Evolutionary conservation across 225 moss, liverwort and hornwort species (phyloP).

Genomic region (Sphagnum contortum): DNA sequence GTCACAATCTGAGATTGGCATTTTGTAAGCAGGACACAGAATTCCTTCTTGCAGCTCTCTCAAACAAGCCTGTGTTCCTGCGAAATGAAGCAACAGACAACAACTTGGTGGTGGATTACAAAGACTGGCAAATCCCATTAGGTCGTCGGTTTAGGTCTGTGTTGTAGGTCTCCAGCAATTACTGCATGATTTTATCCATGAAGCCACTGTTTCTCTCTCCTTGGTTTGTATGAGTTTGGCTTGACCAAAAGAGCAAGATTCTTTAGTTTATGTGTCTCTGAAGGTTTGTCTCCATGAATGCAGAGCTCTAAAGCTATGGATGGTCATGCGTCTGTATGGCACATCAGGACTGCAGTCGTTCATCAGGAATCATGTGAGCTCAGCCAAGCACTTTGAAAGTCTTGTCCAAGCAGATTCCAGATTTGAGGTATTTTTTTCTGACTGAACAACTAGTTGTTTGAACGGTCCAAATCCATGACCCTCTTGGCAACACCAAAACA

Average conservation of each 20-base stretch:
- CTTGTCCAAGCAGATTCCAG: conserved; percentile 35
- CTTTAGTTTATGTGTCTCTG: too few relatives aligned
- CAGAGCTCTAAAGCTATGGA: conserved; percentile 77
- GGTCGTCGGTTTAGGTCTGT: conserved; percentile 69
- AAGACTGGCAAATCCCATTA: conserved; percentile 77
- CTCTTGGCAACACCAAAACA: too few relatives aligned
- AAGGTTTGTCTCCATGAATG: not conserved
- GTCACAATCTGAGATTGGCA: too few relatives aligned
- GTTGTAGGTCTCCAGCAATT: too few relatives aligned
- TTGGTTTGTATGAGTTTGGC: too few relatives aligned
- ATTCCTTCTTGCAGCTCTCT: conserved; percentile 43
- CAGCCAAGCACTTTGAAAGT: conserved; percentile 55
- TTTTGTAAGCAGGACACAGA: conserved; percentile 19
- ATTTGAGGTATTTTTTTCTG: conserved; percentile 42
- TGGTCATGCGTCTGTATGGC: conserved; percentile 78
- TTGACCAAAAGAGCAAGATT: too few relatives aligned
- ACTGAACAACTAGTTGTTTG: too few relatives aligned
- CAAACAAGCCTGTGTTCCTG: conserved; percentile 53
- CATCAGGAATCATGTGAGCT: conserved; percentile 50
- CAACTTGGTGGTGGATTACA: conserved; percentile 63
- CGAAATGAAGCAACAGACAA: conserved; percentile 60
- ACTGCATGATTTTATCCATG: too few relatives aligned
- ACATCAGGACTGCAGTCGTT: conserved; percentile 39
- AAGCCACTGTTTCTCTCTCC: too few relatives aligned
- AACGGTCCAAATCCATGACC: too few relatives aligned